phyloP scores from a whole-genome alignment of 768 basidiomycete genomes.

The Dacryopinax primogenitus region DNA sequence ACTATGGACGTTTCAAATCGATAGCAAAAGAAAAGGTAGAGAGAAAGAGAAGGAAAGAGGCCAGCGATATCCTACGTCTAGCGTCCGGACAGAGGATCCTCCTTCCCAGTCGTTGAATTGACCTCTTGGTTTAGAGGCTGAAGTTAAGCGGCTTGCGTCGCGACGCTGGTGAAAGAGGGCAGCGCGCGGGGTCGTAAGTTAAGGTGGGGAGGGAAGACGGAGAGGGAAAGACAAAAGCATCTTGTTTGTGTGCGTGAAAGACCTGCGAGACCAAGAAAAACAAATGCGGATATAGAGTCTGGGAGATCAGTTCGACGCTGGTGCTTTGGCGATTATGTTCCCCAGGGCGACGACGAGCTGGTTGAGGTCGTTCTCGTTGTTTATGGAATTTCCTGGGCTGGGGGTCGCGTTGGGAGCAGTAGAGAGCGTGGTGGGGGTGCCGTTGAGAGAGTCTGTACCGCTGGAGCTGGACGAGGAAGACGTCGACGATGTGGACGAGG shows the following conservation, averaged over 20 bases:
- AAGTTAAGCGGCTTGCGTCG: too few species aligned
- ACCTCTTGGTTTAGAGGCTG: too few species aligned
- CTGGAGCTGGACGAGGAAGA: constrained; percentile 2
- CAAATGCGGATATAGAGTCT: constrained; percentile 2
- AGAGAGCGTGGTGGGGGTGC: neutral
- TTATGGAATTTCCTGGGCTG: neutral
- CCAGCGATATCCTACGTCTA: constrained; percentile 4
- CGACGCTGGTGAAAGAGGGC: too few species aligned
- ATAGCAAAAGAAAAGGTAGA: neutral
- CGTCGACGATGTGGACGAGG: neutral
- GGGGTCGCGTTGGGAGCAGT: neutral
- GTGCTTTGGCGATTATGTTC: constrained; percentile 5
- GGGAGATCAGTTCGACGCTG: neutral
- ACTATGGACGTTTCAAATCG: too few species aligned
- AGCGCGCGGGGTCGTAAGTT: neutral
- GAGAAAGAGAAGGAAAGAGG: neutral
- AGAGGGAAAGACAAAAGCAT: neutral
- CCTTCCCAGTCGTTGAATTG: too few species aligned
- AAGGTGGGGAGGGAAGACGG: neutral
- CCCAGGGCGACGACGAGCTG: constrained; percentile 6
- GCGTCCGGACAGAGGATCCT: too few species aligned
- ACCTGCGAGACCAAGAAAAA: neutral
- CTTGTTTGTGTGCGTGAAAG: neutral
- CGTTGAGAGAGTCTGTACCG: neutral
- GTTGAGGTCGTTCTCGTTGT: constrained; percentile 4